phyloP scores from a whole-genome alignment of 345 rosid species.

The Physaria fendleri region DNA sequence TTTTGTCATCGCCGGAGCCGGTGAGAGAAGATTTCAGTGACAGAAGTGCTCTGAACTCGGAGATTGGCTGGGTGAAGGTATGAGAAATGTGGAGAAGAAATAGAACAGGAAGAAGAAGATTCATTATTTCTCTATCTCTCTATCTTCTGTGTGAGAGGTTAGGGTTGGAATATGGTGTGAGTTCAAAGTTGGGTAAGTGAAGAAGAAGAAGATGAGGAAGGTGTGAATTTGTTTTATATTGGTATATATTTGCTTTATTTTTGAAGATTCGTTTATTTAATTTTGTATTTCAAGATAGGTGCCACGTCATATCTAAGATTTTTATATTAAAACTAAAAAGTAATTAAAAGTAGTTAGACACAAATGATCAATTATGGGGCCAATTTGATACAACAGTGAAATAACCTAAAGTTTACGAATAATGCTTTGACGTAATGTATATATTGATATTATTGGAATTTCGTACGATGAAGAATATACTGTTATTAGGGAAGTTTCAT shows the following conservation, averaged over 20 bases:
- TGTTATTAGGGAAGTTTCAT: conserved; percentile 6
- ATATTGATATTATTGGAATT: neutral
- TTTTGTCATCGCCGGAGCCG: conserved; percentile 41
- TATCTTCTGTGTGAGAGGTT: conserved; percentile 20
- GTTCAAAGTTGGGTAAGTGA: too few relatives aligned
- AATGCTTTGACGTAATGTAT: conserved; percentile 3
- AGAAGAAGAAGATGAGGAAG: conserved; percentile 21
- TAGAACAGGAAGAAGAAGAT: conserved; percentile 31
- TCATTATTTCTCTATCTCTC: conserved; percentile 38
- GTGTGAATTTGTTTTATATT: conserved; percentile 36
- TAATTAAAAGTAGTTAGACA: neutral
- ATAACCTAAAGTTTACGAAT: neutral
- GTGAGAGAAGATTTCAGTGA: conserved; percentile 62
- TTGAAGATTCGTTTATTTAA: neutral
- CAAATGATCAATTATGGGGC: neutral
- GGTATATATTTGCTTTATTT: neutral
- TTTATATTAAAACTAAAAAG: neutral
- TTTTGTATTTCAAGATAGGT: neutral
- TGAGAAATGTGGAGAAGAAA: conserved; percentile 43
- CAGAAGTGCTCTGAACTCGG: conserved; percentile 71
- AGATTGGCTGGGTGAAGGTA: conserved; percentile 27
- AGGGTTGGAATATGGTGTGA: conserved; percentile 8
- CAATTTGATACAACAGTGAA: neutral
- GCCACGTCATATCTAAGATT: conserved; percentile 23
- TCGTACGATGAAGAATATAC: conserved; percentile 21